Base-by-base conservation (phyloP, 2,329 filamentous ascomycete species). In the Paraphoma sp. region DNA sequence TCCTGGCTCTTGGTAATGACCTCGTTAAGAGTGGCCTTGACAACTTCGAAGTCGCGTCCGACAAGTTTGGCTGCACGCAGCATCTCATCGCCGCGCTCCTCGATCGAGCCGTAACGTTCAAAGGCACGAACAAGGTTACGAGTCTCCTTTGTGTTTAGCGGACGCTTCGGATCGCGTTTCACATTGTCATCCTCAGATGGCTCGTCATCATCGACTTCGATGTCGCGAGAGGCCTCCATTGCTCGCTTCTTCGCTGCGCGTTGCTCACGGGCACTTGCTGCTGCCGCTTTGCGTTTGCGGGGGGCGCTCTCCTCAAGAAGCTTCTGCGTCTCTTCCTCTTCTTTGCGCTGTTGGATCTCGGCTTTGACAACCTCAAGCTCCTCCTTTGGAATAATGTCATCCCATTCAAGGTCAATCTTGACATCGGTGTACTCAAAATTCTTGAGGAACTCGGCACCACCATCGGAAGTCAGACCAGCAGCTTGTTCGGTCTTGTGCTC, bases 401-500 rank as follows among this genome's bases (percentile, higher is more conserved):
- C 95, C 95, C 95, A 99, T 65, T 96, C 93, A 28, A 98, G 87
- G 63, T 98, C 85, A 57, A 98, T 91, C 79, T 98, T 98, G 77
- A 98, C 94, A 76, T 99, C 95, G 1, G 95, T 97, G 71, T 97
- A 96, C 72, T 98, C 93, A 66, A 91, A 91, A 57, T 87, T 89
- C 65, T 86, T 88, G 80, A 99, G 88, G 77, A 98, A 99, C 60
- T 97, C 96, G 73, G 97, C 94, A 80, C 95, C 95, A 71, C 95
- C 96, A 71, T 94, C 95, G 56, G 93, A 96, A 43, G 96, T 91
- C 73, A 98, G 92, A 73, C 93, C 92, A 76, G 97, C 92, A 18
- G 94, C 91, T 53, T 97, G 91, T 77, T 97, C 93, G 0, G 95
- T 98, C 81, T 96, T 94, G 69, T 97, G 96, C 68, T 98, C 88